Base-by-base conservation (phyloP, 164 flowering plant genomes). In the Liriodendron chinense region DNA sequence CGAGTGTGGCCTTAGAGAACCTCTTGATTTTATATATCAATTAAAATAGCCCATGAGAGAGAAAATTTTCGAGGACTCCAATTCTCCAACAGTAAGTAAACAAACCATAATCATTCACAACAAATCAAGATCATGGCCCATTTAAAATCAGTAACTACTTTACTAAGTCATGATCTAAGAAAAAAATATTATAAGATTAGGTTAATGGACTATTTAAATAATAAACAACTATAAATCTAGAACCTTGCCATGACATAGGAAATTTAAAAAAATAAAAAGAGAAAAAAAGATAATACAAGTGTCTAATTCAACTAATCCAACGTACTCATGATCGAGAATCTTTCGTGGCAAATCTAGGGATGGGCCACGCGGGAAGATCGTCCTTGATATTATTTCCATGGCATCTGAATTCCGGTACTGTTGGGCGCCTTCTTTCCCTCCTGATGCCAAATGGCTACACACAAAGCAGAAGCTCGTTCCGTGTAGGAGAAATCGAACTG, bases 401-500 rank as follows among this genome's bases (percentile, higher is more conserved):
- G 77, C 90, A 65, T 90, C 82, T 0, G 87, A 81, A 72, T 91
- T 91, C 75, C 96, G 83, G 2, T 75, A 72, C 65, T 70, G 80
- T 70, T 86, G 85, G 74, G 88, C 92, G 2, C 88, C 89, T 67
- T 85, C 85, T 84, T 85, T 84, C 7, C 88, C 88, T 7, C 96
- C 96, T 0, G 96, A 91, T 26, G 93, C 93, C 69, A 91, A 77
- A 83, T 91, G 96, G 47, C 84, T 71, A 82, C 96, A 91, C 48
- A 91, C 89, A 75, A 91, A 89, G 89, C 96, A 91, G 83, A 91
- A 90, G 85, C 93, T 91, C 57, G 90, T 90, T 80, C 84, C 89
- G 71, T 87, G 88, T 68, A 91, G 77, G 43, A 3, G 75, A 79
- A 91, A 89, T 76, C 96, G 80, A 49, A 87, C 91, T 1, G 96